A percentile compares a stretch with the other conserved stretches of the same genome.
Conservation (phyloP, 202 grass and related monocot genomes). For the Setaria italica region DNA sequence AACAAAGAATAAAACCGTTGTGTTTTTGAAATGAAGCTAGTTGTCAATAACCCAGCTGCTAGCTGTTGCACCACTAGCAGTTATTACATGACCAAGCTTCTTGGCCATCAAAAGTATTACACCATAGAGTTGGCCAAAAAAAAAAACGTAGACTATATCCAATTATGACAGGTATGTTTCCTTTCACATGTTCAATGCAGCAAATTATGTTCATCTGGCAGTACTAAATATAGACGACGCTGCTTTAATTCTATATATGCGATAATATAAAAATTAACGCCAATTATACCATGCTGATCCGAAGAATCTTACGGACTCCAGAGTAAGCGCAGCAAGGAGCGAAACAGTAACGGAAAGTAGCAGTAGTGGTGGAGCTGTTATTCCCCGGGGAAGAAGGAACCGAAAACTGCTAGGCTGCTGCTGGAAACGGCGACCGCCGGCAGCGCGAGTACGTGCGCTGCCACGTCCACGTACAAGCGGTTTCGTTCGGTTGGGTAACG, state of each 20-base stretch:
- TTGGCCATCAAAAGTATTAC: neutral
- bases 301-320: no score
- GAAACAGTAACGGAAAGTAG: neutral
- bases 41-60: neutral
- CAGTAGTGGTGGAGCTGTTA: neutral
- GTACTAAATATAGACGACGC: neutral
- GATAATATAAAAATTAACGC: neutral
- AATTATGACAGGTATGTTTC: no score
- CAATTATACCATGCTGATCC: neutral
- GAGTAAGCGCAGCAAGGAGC: neutral
- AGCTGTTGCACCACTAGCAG: neutral
- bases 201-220: neutral
- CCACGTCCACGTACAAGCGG: conserved; percentile 12
- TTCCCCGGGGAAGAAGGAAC: neutral
- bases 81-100: no score
- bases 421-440: neutral
- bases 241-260: neutral
- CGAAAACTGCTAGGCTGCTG: neutral
- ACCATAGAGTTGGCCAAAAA: no score
- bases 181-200: neutral
- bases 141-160: no score
- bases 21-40: neutral
- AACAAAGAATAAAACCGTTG: no score
- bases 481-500: conserved; percentile 52
- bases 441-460: neutral